Conservation (phyloP, 352 stramenopile species). For the Thalassiosira hispida region DNA sequence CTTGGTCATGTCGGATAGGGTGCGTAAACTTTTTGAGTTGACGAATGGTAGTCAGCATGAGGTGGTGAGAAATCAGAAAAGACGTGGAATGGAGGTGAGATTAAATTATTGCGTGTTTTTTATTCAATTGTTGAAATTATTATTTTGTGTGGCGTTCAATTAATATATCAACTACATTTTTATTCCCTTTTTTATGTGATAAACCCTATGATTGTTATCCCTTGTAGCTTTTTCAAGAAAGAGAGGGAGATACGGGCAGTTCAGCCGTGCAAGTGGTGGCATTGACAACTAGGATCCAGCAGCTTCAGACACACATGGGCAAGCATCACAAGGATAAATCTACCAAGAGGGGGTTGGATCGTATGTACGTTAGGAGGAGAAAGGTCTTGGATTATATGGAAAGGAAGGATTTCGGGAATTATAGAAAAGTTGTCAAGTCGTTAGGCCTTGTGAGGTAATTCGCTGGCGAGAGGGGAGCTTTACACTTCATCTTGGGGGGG, state of each 20-base stretch:
- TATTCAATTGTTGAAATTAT: too few species aligned
- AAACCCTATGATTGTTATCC: neutral
- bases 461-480: too few species aligned
- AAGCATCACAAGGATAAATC: conserved; percentile 81
- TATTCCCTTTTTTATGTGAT: neutral
- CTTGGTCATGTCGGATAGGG: conserved; percentile 67
- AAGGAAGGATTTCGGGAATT: conserved; percentile 81
- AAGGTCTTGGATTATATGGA: conserved; percentile 87
- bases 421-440: conserved; percentile 80
- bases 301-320: conserved; percentile 79
- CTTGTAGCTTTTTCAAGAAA: conserved; percentile 42
- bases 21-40: conserved; percentile 73
- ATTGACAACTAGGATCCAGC: conserved; percentile 82
- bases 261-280: conserved; percentile 68
- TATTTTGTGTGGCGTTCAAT: too few species aligned
- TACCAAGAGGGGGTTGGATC: conserved; percentile 77
- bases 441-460: conserved; percentile 75
- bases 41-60: conserved; percentile 77
- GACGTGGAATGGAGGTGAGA: conserved; percentile 75
- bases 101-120: conserved; percentile 36
- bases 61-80: conserved; percentile 74
- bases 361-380: conserved; percentile 74
- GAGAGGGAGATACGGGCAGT: conserved; percentile 54
- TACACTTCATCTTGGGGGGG: too few species aligned
- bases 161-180: neutral